Evolutionary conservation across 768 basidiomycete genomes (phyloP).

Genomic region (Termitomyces sp.): DNA sequence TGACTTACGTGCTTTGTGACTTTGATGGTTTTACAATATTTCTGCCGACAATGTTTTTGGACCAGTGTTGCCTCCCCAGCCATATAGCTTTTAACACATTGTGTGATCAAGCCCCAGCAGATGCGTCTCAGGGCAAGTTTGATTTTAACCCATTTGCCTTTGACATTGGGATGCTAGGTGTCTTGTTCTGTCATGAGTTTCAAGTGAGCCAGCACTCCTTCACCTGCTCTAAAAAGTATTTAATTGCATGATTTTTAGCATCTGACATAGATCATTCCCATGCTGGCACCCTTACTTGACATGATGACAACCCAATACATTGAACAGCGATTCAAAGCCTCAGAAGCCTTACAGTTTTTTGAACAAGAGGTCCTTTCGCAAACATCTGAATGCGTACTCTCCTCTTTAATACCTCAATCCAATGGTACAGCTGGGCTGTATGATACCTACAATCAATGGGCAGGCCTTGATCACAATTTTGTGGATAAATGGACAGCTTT

Average conservation of each 20-base stretch:
- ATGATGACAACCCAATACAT: slow-evolving; percentile 22
- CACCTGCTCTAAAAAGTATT: no score
- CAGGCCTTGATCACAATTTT: slow-evolving; percentile 12
- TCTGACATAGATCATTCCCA: neutral
- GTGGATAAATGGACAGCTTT: slow-evolving; percentile 14
- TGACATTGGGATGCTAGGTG: slow-evolving; percentile 14
- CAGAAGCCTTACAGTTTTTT: slow-evolving; percentile 21
- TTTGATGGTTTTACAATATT: neutral
- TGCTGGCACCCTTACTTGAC: neutral
- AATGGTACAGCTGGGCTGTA: neutral
- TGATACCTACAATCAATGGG: slow-evolving; percentile 14
- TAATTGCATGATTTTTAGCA: slow-evolving; percentile 7
- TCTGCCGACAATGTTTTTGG: slow-evolving; percentile 6
- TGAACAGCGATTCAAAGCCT: slow-evolving; percentile 18
- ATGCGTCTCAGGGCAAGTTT: slow-evolving; percentile 18
- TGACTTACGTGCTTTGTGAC: no score
- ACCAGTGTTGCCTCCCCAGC: slow-evolving; percentile 10
- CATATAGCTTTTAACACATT: neutral
- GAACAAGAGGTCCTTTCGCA: slow-evolving; percentile 6
- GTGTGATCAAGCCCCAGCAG: neutral
- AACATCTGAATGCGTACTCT: no score
- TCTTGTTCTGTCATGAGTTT: neutral
- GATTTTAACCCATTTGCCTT: slow-evolving; percentile 23
- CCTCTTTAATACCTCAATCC: no score
- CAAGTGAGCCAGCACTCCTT: slow-evolving; percentile 3